Conservation (phyloP, 148 eudicot species). For the Polygonum maritimum region DNA sequence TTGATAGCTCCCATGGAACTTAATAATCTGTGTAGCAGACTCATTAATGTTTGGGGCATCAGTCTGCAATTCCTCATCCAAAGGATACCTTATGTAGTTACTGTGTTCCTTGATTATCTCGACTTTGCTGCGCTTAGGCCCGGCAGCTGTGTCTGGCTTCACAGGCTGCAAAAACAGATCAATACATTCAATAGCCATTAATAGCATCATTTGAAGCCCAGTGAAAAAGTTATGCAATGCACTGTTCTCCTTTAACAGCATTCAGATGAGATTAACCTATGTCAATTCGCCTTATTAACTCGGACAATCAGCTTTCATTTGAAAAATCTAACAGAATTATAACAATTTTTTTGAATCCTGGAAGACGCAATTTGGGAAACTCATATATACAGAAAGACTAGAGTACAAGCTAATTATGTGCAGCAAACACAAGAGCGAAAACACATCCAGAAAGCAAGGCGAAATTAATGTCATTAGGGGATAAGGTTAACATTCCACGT, state of each 20-base stretch:
- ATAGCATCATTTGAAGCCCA: not conserved
- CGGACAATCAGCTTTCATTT: not conserved
- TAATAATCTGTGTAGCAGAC: constrained; percentile 83
- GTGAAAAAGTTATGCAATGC: not conserved
- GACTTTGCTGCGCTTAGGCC: constrained; percentile 92
- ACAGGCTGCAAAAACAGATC: constrained; percentile 58
- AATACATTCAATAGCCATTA: not conserved
- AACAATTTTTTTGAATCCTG: not conserved
- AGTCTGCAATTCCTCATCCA: constrained; percentile 75
- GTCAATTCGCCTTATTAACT: not conserved
- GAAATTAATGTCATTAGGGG: not conserved
- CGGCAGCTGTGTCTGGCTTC: constrained; percentile 54
- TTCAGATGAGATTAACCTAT: not conserved
- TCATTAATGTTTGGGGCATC: constrained; percentile 78
- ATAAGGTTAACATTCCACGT: not conserved
- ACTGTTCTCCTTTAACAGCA: not conserved
- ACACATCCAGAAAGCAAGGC: not conserved
- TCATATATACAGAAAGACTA: not conserved
- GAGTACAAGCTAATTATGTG: not conserved
- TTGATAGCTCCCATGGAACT: constrained; percentile 95
- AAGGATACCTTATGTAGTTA: constrained; percentile 90
- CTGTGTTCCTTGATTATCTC: constrained; percentile 92
- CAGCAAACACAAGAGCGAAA: not conserved
- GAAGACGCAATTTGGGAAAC: not conserved
- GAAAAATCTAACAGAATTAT: not conserved